phyloP scores from a whole-genome alignment of 805 yeast species.

The Ogataea parapolymorpha region DNA sequence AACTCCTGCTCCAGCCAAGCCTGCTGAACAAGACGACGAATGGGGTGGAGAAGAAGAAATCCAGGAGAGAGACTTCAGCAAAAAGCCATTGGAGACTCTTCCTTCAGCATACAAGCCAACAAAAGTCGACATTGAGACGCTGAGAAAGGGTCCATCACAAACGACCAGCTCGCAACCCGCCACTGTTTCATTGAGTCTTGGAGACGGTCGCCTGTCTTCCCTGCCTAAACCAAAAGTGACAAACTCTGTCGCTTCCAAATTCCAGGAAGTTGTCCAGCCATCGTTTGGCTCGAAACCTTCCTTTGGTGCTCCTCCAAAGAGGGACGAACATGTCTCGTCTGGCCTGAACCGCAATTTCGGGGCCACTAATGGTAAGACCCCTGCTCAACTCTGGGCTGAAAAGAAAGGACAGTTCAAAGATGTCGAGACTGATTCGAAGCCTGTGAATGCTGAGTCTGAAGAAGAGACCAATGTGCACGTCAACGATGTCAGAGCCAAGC shows the following conservation, averaged over 20 bases:
- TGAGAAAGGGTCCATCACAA: slow-evolving; percentile 48
- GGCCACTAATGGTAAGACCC: slow-evolving; percentile 75
- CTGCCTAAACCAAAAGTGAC: slow-evolving; percentile 61
- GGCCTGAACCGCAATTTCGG: slow-evolving; percentile 64
- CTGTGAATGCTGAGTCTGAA: slow-evolving; percentile 28
- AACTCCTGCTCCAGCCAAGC: slow-evolving; percentile 11
- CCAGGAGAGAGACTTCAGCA: slow-evolving; percentile 49
- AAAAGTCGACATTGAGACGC: slow-evolving; percentile 54
- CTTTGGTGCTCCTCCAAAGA: slow-evolving; percentile 29
- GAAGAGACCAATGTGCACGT: slow-evolving; percentile 30
- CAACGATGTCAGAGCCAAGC: slow-evolving; percentile 31
- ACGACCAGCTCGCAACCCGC: slow-evolving; percentile 38
- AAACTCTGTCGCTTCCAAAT: slow-evolving; percentile 49
- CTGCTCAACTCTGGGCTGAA: slow-evolving; percentile 96
- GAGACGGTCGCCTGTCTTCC: slow-evolving; percentile 53
- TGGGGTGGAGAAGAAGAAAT: slow-evolving; percentile 70
- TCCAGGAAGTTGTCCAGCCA: slow-evolving; percentile 35
- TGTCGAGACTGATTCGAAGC: slow-evolving; percentile 33
- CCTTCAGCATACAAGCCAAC: slow-evolving; percentile 68
- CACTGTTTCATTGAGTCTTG: slow-evolving; percentile 26
- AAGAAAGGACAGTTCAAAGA: slow-evolving; percentile 65
- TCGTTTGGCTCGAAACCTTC: slow-evolving; percentile 34
- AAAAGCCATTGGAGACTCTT: slow-evolving; percentile 48
- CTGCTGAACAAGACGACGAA: slow-evolving; percentile 41
- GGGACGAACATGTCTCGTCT: slow-evolving; percentile 46